Conservation (phyloP, 495 filamentous ascomycete genomes). For the Penicillium egyptiacum region DNA sequence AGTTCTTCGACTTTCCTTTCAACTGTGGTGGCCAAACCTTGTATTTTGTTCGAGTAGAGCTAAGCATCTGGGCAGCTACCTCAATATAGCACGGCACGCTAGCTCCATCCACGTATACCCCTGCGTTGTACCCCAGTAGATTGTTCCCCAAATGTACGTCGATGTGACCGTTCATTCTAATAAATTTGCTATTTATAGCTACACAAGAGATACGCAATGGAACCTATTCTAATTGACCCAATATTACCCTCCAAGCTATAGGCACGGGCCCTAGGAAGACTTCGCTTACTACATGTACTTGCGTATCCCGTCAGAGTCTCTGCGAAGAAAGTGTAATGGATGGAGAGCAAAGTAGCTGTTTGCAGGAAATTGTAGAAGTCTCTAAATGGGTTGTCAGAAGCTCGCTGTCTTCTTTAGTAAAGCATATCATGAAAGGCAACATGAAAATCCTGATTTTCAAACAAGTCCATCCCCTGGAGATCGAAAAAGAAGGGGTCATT, state of each 20-base stretch:
- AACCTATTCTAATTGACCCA: neutral
- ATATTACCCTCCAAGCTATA: neutral
- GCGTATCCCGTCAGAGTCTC: too few relatives aligned
- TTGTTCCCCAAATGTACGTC: neutral
- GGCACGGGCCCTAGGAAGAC: too few relatives aligned
- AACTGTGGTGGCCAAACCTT: neutral
- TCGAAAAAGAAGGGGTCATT: too few relatives aligned
- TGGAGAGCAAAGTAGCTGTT: too few relatives aligned
- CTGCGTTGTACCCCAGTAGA: neutral
- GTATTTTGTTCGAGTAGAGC: neutral
- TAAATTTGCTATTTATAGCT: neutral
- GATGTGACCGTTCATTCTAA: neutral
- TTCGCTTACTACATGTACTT: too few relatives aligned
- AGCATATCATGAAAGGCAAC: too few relatives aligned
- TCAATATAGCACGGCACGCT: neutral
- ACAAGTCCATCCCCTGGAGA: too few relatives aligned
- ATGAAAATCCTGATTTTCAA: too few relatives aligned
- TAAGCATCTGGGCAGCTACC: neutral
- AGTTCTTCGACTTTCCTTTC: neutral
- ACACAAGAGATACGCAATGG: neutral
- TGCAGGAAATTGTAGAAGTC: too few relatives aligned
- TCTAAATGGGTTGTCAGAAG: too few relatives aligned
- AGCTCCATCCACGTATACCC: neutral
- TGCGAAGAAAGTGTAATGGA: too few relatives aligned
- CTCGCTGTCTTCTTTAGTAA: too few relatives aligned